Evolutionary conservation across 331 rosid species (phyloP).

Genomic region (Quercus phellos): DNA sequence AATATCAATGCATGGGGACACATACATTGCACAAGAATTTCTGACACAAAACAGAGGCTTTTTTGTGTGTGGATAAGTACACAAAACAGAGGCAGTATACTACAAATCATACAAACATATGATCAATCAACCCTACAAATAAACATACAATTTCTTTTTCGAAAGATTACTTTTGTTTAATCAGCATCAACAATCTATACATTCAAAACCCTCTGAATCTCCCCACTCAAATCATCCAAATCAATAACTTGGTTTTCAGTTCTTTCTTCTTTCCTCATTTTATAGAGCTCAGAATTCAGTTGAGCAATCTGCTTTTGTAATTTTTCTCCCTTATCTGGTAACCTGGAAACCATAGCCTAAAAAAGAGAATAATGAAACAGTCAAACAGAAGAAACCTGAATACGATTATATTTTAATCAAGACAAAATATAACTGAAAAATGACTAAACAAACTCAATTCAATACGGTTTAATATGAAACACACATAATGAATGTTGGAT

Average conservation of each 20-base stretch:
- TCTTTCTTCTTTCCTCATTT: slow-evolving; percentile 28
- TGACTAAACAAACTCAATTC: neutral
- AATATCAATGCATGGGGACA: neutral
- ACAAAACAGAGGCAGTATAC: neutral
- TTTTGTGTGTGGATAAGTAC: too few relatives aligned
- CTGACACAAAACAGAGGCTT: neutral
- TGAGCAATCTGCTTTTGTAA: slow-evolving; percentile 44
- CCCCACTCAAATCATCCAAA: slow-evolving; percentile 48
- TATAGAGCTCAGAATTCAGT: slow-evolving; percentile 44
- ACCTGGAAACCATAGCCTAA: slow-evolving; percentile 60
- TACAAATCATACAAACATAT: neutral
- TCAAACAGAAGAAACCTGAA: neutral
- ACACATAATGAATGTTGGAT: neutral
- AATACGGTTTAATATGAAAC: neutral
- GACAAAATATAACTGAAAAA: neutral
- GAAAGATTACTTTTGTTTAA: neutral
- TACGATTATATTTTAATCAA: neutral
- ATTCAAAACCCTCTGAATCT: slow-evolving; percentile 45
- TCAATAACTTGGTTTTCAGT: slow-evolving; percentile 20
- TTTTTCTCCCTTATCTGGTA: slow-evolving; percentile 74
- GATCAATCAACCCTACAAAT: neutral
- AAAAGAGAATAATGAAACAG: neutral
- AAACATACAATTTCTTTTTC: neutral
- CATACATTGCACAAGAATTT: neutral
- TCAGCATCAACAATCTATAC: slow-evolving; percentile 29